These are phyloP conservation scores for Raffaelea albimanens DNA, from an alignment of 2,329 filamentous ascomycete species.

Conservation along the genomic window DNA sequence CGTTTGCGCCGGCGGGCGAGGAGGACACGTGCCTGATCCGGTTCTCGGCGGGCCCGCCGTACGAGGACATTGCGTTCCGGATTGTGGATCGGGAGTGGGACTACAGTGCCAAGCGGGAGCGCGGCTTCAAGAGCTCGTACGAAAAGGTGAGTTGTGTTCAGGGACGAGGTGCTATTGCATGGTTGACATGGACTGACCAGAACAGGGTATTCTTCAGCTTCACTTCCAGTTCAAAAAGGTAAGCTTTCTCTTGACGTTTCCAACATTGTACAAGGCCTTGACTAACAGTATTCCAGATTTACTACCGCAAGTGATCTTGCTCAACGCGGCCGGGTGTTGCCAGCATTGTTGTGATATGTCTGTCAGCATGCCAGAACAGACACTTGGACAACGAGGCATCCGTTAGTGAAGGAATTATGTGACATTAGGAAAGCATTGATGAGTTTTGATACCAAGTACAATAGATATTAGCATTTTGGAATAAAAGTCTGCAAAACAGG, in stretches of 20 bases:
- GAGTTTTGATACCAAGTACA: too few relatives aligned
- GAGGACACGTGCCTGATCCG: slow-evolving; percentile 95
- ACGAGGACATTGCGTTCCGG: slow-evolving; percentile 92
- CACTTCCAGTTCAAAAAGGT: slow-evolving; percentile 99
- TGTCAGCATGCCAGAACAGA: too few relatives aligned
- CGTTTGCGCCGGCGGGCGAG: slow-evolving; percentile 85
- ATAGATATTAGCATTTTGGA: too few relatives aligned
- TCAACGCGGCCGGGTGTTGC: too few relatives aligned
- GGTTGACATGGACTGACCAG: too few relatives aligned
- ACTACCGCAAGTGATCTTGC: slow-evolving; percentile 26
- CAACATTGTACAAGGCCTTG: background rate
- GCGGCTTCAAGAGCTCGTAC: slow-evolving; percentile 92
- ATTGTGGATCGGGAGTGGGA: slow-evolving; percentile 99
- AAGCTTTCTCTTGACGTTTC: background rate
- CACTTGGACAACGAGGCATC: too few relatives aligned
- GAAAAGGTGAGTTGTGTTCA: too few relatives aligned
- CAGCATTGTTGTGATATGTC: too few relatives aligned
- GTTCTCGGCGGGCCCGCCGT: slow-evolving; percentile 90
- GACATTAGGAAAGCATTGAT: too few relatives aligned
- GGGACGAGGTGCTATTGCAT: too few relatives aligned
- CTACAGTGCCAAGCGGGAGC: slow-evolving; percentile 88
- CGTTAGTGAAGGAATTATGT: too few relatives aligned
- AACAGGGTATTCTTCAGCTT: slow-evolving; percentile 89
- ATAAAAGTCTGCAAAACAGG: too few relatives aligned
- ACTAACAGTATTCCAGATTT: slow-evolving; percentile 20